Evolutionary conservation across 345 rosid genomes (phyloP).

Genomic region (Gossypium herbaceum): DNA sequence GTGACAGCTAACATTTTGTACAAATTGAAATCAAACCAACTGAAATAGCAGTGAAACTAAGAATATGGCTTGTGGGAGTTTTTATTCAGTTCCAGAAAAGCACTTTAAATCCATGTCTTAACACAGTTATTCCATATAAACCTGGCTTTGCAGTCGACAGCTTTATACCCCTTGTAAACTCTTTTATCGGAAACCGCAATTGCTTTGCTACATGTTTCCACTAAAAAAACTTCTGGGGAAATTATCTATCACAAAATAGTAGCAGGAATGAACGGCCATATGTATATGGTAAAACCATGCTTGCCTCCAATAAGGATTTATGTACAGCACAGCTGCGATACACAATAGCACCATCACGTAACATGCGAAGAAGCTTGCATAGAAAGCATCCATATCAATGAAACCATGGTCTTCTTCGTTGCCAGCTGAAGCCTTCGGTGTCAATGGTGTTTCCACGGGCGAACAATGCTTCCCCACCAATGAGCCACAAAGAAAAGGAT

Average conservation of each 20-base stretch:
- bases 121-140: too few species aligned
- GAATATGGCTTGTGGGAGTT: background rate
- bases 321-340: background rate
- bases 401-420: background rate
- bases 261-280: background rate
- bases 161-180: too few species aligned
- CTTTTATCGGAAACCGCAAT: too few species aligned
- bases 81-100: too few species aligned
- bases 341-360: background rate
- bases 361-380: background rate
- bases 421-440: background rate
- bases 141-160: too few species aligned
- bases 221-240: too few species aligned
- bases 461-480: slow-evolving; percentile 13
- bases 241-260: background rate
- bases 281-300: slow-evolving; percentile 1
- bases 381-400: background rate
- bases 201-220: background rate
- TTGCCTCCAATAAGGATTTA: background rate
- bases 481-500: slow-evolving; percentile 23
- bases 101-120: too few species aligned
- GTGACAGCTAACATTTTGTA: background rate
- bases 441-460: background rate
- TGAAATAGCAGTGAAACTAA: background rate
- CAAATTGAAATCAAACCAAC: background rate